Percentiles rank a stretch among this genome's conserved stretches.
These are phyloP conservation scores for Onygenales sp. DNA, from an alignment of 2,329 filamentous ascomycete species.

Conservation along the genomic window DNA sequence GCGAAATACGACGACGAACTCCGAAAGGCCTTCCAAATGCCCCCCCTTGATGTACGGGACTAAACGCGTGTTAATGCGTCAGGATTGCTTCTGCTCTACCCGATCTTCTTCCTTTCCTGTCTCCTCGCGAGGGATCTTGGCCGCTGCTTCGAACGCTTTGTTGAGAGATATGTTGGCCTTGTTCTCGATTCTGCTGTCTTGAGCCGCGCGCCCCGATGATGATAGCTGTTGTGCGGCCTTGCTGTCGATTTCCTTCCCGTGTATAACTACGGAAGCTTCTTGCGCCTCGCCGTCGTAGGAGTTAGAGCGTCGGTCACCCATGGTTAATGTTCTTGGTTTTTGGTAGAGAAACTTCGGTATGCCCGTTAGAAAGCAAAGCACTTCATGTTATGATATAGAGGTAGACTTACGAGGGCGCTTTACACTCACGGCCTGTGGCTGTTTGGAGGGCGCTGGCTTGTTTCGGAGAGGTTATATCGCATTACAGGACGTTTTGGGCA, in stretches of 20 bases:
- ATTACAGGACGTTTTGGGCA: too few species aligned
- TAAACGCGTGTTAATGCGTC: too few species aligned
- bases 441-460: too few species aligned
- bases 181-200: constrained; percentile 5
- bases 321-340: background rate
- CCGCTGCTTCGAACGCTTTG: background rate
- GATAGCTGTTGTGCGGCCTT: constrained; percentile 3
- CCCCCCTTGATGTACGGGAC: background rate
- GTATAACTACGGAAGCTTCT: background rate
- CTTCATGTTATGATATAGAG: too few species aligned
- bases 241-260: constrained; percentile 3
- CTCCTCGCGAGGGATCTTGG: background rate
- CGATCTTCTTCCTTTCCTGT: background rate
- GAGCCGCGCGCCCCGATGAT: constrained; percentile 2
- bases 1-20: constrained; percentile 10
- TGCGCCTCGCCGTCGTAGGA: constrained; percentile 4
- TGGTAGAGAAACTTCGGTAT: too few species aligned
- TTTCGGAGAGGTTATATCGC: too few species aligned
- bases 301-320: constrained; percentile 1
- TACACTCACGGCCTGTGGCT: too few species aligned
- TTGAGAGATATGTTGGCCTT: constrained; percentile 1
- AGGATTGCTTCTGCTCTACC: background rate
- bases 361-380: too few species aligned
- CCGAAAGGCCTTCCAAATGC: constrained; percentile 5
- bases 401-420: too few species aligned